Evolutionary conservation across 2,329 filamentous ascomycete species (phyloP), one percentile per base, ranked within the genome.

Genomic region (Cladorrhinum sp.): DNA sequence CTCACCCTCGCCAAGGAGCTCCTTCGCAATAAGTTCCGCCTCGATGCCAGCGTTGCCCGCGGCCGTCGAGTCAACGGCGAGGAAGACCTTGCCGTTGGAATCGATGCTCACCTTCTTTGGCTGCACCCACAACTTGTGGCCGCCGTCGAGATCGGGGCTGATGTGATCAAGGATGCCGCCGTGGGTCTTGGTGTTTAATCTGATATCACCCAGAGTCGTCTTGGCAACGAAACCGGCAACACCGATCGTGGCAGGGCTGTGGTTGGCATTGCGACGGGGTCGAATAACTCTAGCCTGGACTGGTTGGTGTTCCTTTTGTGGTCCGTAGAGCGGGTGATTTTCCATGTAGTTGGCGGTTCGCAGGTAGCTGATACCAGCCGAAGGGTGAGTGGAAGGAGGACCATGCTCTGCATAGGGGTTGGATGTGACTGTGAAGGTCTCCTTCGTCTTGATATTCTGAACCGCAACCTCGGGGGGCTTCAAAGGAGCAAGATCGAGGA

Each of bases 281-380:
- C 71, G 72, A 16, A 87, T 64, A 18, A 87, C 73, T 64, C 85
- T 79, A 16, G 79, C 77, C 67, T 79, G 69, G n/a, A 81, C 75
- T 4, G 83, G 79, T 4, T 78, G 67, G 63, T 79, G 80, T 24
- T 76, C 65, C 57, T 71, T 75, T 69, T 86, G 85, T 9, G 85
- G 85, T 1, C 85, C 85, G 67, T 86, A 86, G 21, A 85, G 66
- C 1, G 85, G 81, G 70, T 87, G 84, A 71, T 87, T 87, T 61
- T 84, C 80, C 67, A 83, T 73, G 71, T 77, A 83, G 42, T 79
- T 76, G 39, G 73, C 73, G 1, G 83, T 85, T 57, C 85, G 81
- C 60, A 87, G 74, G 72, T 87, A 87, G 58, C 84, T 85, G 57
- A 87, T 76, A 61, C 85, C 85, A 30, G 82, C 85, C 14, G 85